A percentile compares a stretch with the other conserved stretches of the same genome.
Conservation (phyloP, 352 stramenopile genomes). For the Globisporangium acanthophoron region DNA sequence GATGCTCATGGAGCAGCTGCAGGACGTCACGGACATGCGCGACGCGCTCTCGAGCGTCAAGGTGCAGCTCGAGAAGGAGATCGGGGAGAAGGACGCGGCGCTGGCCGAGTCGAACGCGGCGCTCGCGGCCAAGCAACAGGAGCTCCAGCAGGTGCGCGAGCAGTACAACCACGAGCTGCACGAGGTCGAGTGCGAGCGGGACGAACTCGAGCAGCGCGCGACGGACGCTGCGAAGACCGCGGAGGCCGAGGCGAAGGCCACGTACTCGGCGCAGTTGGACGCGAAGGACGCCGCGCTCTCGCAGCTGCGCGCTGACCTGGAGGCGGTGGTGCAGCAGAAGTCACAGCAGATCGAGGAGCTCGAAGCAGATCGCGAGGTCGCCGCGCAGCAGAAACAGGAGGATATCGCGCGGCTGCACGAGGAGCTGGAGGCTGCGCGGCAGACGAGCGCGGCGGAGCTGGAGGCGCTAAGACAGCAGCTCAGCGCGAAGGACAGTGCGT, state of each 20-base stretch:
- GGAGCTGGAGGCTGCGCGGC: slow-evolving; percentile 4
- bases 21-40: slow-evolving; percentile 79
- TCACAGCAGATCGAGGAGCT: slow-evolving; percentile 26
- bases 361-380: slow-evolving; percentile 16
- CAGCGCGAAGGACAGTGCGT: slow-evolving; percentile 21
- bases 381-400: slow-evolving; percentile 26
- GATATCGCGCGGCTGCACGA: slow-evolving; percentile 19
- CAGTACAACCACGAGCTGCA: slow-evolving; percentile 35
- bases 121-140: slow-evolving; percentile 27
- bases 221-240: slow-evolving; percentile 22
- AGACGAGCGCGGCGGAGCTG: slow-evolving; percentile 12
- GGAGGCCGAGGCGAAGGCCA: slow-evolving; percentile 21
- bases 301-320: slow-evolving; percentile 14
- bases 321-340: slow-evolving; percentile 29
- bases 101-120: slow-evolving; percentile 21
- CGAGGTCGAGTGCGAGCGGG: slow-evolving; percentile 25
- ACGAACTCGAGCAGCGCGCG: slow-evolving; percentile 29
- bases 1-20: slow-evolving; percentile 75
- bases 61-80: slow-evolving; percentile 56
- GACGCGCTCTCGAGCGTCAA: slow-evolving; percentile 68
- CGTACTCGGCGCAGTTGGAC: slow-evolving; percentile 28
- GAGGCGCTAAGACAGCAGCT: slow-evolving; percentile 12
- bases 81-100: slow-evolving; percentile 60
- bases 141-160: slow-evolving; percentile 26
- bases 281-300: slow-evolving; percentile 25